phyloP scores from a whole-genome alignment of 2,329 filamentous ascomycete genomes.

The Alternaria panax region DNA sequence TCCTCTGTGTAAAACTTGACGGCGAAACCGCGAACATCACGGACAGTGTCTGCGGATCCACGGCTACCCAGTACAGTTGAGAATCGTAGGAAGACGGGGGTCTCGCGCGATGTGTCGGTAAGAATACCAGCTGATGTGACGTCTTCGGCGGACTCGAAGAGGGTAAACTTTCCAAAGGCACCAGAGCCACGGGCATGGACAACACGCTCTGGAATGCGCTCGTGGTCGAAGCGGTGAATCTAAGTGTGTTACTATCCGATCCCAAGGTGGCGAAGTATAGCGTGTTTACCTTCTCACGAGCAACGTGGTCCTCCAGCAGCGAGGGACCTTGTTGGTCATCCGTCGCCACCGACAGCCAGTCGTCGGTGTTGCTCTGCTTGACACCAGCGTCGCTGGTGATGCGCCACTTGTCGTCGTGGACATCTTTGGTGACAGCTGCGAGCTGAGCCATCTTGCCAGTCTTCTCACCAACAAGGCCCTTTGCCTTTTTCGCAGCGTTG shows the following conservation, averaged over 20 bases:
- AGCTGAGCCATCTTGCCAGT: constrained; percentile 69
- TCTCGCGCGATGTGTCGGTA: constrained; percentile 72
- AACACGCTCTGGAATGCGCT: constrained; percentile 72
- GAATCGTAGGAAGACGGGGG: constrained; percentile 75
- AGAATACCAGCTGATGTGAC: constrained; percentile 70
- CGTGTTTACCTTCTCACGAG: constrained; percentile 71
- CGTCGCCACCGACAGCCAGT: constrained; percentile 74
- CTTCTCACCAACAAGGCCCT: constrained; percentile 43
- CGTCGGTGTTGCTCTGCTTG: constrained; percentile 75
- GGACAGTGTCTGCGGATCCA: constrained; percentile 80
- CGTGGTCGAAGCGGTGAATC: constrained; percentile 79
- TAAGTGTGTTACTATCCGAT: constrained; percentile 42
- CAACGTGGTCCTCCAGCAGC: constrained; percentile 75
- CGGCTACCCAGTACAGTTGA: constrained; percentile 79
- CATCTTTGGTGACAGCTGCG: constrained; percentile 64
- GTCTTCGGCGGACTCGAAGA: constrained; percentile 69
- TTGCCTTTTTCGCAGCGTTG: constrained; percentile 39
- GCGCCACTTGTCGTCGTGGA: constrained; percentile 61
- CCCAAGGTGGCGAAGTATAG: too few species aligned
- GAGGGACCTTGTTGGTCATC: constrained; percentile 70
- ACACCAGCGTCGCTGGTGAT: constrained; percentile 82
- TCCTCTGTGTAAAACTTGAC: constrained; percentile 80
- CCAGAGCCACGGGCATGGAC: constrained; percentile 71
- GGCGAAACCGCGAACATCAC: constrained; percentile 84
- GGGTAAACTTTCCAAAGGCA: constrained; percentile 71